Percentiles rank a stretch among this genome's conserved stretches.
Evolutionary conservation across 108 stramenopile genomes (phyloP).

Genomic region (Skeletonema menzelii): DNA sequence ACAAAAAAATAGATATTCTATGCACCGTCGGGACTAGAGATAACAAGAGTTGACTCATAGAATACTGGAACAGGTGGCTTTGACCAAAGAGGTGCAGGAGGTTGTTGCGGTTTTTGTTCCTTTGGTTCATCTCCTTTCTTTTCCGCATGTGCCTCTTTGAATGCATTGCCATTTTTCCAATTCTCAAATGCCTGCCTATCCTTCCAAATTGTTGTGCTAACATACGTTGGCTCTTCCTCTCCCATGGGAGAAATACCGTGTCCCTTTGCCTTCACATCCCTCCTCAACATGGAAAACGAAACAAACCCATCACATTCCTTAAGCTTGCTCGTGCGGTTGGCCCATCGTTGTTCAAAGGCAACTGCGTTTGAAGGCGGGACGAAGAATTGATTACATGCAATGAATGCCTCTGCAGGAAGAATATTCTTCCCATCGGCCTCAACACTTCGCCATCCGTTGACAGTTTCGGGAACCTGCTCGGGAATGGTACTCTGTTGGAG

Average conservation of each 20-base stretch:
- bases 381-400: constrained; percentile 85
- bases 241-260: constrained; percentile 73
- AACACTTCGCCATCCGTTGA: constrained; percentile 85
- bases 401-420: constrained; percentile 77
- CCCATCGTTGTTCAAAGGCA: constrained; percentile 81
- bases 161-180: constrained; percentile 67
- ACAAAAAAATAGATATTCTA: constrained; percentile 13
- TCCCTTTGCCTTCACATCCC: constrained; percentile 83
- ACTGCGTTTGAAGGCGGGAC: constrained; percentile 62
- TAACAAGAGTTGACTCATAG: constrained; percentile 86
- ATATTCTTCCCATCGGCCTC: constrained; percentile 69
- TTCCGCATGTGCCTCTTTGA: constrained; percentile 65
- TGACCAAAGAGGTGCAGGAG: constrained; percentile 62
- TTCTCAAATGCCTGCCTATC: constrained; percentile 67
- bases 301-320: constrained; percentile 84
- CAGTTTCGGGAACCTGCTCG: constrained; percentile 54
- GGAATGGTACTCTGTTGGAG: constrained; percentile 56
- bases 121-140: constrained; percentile 15
- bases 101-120: constrained; percentile 11
- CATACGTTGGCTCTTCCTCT: constrained; percentile 69
- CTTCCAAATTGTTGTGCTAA: constrained; percentile 73
- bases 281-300: constrained; percentile 68
- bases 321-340: constrained; percentile 58
- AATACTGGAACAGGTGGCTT: constrained; percentile 78
- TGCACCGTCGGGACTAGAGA: constrained; percentile 69